phyloP scores from a whole-genome alignment of 1,284 basidiomycete genomes.

The Cryptococcus sp. region DNA sequence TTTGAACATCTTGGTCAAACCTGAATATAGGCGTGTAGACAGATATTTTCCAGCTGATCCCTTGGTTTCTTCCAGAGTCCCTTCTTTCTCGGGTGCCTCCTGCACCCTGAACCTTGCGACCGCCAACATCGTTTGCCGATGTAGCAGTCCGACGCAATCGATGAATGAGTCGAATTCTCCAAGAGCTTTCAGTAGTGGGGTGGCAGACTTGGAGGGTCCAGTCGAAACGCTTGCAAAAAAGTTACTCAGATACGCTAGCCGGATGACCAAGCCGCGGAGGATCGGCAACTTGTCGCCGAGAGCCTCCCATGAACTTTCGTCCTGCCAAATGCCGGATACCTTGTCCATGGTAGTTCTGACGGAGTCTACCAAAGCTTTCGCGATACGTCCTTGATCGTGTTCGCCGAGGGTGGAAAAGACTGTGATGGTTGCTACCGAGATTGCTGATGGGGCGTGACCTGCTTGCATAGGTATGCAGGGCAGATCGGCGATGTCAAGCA shows the following conservation, averaged over 20 bases:
- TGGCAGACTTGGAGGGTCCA: slow-evolving; percentile 72
- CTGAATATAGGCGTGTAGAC: slow-evolving; percentile 70
- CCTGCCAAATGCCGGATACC: slow-evolving; percentile 68
- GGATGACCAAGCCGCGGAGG: slow-evolving; percentile 60
- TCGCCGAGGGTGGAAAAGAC: slow-evolving; percentile 84
- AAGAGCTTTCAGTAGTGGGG: slow-evolving; percentile 69
- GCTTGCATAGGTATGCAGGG: slow-evolving; percentile 90
- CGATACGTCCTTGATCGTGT: slow-evolving; percentile 70
- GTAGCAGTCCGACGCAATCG: slow-evolving; percentile 70
- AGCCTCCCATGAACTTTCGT: slow-evolving; percentile 24
- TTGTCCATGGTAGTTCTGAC: slow-evolving; percentile 67
- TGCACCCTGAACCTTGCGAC: slow-evolving; percentile 51
- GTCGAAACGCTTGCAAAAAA: slow-evolving; percentile 82
- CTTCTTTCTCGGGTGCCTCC: not conserved
- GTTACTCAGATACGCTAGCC: slow-evolving; percentile 62
- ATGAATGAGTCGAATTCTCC: slow-evolving; percentile 65
- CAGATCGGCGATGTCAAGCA: slow-evolving; percentile 73
- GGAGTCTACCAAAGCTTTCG: slow-evolving; percentile 66
- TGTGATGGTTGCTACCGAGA: slow-evolving; percentile 72
- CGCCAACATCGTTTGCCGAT: slow-evolving; percentile 55
- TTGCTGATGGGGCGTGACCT: slow-evolving; percentile 53
- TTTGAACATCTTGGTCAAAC: slow-evolving; percentile 82
- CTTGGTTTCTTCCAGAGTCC: slow-evolving; percentile 36
- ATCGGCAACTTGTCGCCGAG: slow-evolving; percentile 55
- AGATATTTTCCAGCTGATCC: slow-evolving; percentile 69